Evolutionary conservation across 176 grass and related monocot genomes (phyloP), one percentile per base, ranked within the genome.

Genomic region (Zoysia pacifica): DNA sequence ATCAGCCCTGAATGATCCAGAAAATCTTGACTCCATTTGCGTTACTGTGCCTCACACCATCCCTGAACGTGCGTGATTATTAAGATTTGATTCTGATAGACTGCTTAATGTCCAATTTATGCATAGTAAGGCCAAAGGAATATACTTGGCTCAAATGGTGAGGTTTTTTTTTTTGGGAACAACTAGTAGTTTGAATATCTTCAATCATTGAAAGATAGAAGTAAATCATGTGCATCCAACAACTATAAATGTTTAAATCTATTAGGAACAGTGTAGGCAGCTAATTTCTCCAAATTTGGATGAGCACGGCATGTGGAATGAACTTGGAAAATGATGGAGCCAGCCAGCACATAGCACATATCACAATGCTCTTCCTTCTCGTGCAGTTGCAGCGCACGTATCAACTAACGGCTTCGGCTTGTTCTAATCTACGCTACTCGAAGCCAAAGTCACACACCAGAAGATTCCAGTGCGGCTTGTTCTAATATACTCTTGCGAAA

Each of bases 61-160:
- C 65, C 41, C 13, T 59, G 71, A 81, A 48, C 64, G 37, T 70
- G 54, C 59, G 13, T 39, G 67, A 67, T 73, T 87, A 50, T 72
- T 82, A 77, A 67, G 48, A 14, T 82, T 82, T 82, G 58, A 8
- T 44, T 38, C 10, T 78, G 15, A 55, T 55, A 4, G 52, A 55
- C 5, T 28, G 40, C 66, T 72, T 65, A 59, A 78, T 60, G 0
- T 28, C 28, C 28, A 28, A 41, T 42, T 13, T 73, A 40, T 55
- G 76, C 61, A 52, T 74, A 18, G 9, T 80, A 40, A 46, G 69
- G 61, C 62, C 67, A 42, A 35, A 15, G 9, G 78, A 70, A 65
- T 65, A 52, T 20, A 43, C 65, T 12, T 47, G 20, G 28, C 28
- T 28, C 28, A 28, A 28, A 28, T 28, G 28, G 0, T 28, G 28